Conservation (phyloP, 352 stramenopile genomes). For the Elongisporangium senticosum region DNA sequence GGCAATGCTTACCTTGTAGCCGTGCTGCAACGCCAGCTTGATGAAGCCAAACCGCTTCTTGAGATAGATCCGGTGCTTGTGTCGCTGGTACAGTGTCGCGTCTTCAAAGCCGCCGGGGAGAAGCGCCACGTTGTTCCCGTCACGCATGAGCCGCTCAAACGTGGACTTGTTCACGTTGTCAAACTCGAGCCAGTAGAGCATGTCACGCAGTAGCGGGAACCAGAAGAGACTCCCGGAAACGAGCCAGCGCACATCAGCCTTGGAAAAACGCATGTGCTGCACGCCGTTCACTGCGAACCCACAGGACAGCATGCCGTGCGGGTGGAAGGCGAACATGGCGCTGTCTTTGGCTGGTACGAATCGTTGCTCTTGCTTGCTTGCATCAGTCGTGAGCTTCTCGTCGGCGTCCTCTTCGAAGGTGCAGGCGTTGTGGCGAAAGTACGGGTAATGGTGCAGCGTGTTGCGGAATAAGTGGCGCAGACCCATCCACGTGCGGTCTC, state of each 20-base stretch:
- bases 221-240: constrained; percentile 63
- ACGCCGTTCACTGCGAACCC: constrained; percentile 53
- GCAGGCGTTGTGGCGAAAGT: neutral
- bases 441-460: constrained; percentile 12
- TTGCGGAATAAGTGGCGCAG: constrained; percentile 21
- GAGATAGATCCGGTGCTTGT: constrained; percentile 88
- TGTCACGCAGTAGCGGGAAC: constrained; percentile 59
- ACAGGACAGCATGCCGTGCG: constrained; percentile 55
- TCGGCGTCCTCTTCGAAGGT: neutral
- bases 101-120: constrained; percentile 93
- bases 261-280: constrained; percentile 39
- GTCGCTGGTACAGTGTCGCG: constrained; percentile 80
- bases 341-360: neutral
- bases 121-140: constrained; percentile 64
- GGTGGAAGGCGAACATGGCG: constrained; percentile 45
- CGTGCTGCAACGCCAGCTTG: constrained; percentile 88
- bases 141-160: constrained; percentile 48
- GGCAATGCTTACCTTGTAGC: constrained; percentile 60
- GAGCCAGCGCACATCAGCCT: constrained; percentile 52
- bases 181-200: constrained; percentile 70
- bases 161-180: constrained; percentile 37
- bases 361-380: neutral
- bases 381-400: no score
- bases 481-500: constrained; percentile 17
- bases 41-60: constrained; percentile 91